These are phyloP conservation scores for apple (Malus domestica) DNA, from an alignment of 306 rosid species.

Conservation along the genomic window ASM211411v1 NC_041802.1:14568501-14569000, in stretches of 20 bases:
- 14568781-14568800: conserved; percentile 60
- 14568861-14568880: conserved; percentile 74
- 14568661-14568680: conserved; percentile 73
- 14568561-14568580: conserved; percentile 56
- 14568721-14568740: conserved; percentile 55
- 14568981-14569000: conserved; percentile 74
- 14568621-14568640: conserved; percentile 42
- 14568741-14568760: conserved; percentile 59
- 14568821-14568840: conserved; percentile 29
- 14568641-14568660: conserved; percentile 74
- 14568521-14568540: conserved; percentile 72
- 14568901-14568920: conserved; percentile 52
- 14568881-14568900: conserved; percentile 76
- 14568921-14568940: conserved; percentile 28
- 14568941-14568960: conserved; percentile 41
- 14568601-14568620: conserved; percentile 30
- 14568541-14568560: conserved; percentile 67
- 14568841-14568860: conserved; percentile 43
- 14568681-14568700: conserved; percentile 69
- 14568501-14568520: conserved; percentile 65
- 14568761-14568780: conserved; percentile 59
- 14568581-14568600: conserved; percentile 61
- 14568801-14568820: conserved; percentile 34
- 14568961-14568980: conserved; percentile 52
- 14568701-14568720: conserved; percentile 29